These are phyloP conservation scores for Dichotomopilus funicola DNA, from an alignment of 2,329 filamentous ascomycete genomes.

Conservation along the genomic window DNA sequence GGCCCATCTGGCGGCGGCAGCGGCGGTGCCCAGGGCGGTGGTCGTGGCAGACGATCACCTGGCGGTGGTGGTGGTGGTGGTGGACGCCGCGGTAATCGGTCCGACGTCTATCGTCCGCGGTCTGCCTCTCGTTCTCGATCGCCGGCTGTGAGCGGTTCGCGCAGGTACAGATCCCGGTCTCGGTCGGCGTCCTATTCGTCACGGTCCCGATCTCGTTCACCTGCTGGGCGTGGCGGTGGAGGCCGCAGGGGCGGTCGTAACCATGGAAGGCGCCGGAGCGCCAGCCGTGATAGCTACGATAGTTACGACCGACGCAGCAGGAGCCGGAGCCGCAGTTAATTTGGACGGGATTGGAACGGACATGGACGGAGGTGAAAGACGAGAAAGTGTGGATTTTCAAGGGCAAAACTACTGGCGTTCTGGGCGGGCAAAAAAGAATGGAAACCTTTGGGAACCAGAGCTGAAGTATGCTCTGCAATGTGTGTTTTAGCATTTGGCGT, in stretches of 20 bases:
- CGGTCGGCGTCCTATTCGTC: conserved; percentile 28
- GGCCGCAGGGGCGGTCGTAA: conserved; percentile 26
- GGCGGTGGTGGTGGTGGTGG: conserved; percentile 28
- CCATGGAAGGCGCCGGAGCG: conserved; percentile 36
- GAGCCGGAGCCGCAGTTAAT: conserved; percentile 17
- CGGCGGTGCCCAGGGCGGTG: conserved; percentile 26
- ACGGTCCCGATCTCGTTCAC: conserved; percentile 27
- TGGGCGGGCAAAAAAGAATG: conserved; percentile 1
- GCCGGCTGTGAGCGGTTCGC: conserved; percentile 28
- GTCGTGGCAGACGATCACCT: conserved; percentile 12
- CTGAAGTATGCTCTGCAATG: background rate
- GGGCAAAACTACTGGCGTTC: conserved; percentile 9
- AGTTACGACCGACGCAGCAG: conserved; percentile 32
- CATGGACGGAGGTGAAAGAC: background rate
- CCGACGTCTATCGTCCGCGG: conserved; percentile 57
- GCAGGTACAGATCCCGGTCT: conserved; percentile 37
- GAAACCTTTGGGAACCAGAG: conserved; percentile 4
- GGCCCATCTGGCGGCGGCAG: conserved; percentile 23
- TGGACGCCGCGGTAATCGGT: conserved; percentile 36
- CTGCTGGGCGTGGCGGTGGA: conserved; percentile 28
- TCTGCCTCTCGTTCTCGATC: conserved; percentile 48
- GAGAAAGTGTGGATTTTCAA: background rate
- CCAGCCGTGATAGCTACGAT: conserved; percentile 42
- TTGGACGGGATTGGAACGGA: conserved; percentile 2
- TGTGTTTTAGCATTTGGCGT: conserved; percentile 12